Evolutionary conservation across 2,329 filamentous ascomycete genomes (phyloP).

Genomic region (Alternaria longipes): DNA sequence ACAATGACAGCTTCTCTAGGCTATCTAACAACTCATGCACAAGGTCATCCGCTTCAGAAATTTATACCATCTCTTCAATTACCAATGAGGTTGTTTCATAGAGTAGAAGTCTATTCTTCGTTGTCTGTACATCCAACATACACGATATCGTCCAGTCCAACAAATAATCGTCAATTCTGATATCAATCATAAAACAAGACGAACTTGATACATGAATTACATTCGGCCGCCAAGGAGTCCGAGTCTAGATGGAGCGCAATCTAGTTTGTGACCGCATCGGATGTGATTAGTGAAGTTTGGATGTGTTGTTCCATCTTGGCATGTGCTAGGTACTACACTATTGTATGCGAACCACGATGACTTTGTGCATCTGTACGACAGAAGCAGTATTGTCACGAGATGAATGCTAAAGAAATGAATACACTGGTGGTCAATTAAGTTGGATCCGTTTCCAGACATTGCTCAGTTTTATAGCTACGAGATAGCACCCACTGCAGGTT

Average conservation of each 20-base stretch:
- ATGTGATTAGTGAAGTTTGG: neutral
- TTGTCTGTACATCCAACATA: no score
- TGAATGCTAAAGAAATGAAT: no score
- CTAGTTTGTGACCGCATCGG: neutral
- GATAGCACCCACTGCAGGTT: no score
- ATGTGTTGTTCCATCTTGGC: neutral
- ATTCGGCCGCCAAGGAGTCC: neutral
- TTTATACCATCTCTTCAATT: no score
- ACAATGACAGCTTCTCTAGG: no score
- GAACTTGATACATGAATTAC: neutral
- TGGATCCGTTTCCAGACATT: no score
- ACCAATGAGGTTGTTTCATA: no score
- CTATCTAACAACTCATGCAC: no score
- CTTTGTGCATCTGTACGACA: neutral
- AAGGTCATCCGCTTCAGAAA: no score
- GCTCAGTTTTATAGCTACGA: accelerated
- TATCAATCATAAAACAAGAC: no score
- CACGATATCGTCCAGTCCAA: neutral
- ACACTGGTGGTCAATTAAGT: no score
- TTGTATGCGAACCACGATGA: neutral
- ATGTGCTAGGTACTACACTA: neutral
- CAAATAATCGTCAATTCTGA: neutral
- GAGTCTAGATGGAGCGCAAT: neutral
- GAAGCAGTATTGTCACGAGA: accelerated
- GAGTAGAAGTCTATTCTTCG: no score